phyloP scores from a whole-genome alignment of 352 stramenopile genomes.

The Phytophthora melonis region DNA sequence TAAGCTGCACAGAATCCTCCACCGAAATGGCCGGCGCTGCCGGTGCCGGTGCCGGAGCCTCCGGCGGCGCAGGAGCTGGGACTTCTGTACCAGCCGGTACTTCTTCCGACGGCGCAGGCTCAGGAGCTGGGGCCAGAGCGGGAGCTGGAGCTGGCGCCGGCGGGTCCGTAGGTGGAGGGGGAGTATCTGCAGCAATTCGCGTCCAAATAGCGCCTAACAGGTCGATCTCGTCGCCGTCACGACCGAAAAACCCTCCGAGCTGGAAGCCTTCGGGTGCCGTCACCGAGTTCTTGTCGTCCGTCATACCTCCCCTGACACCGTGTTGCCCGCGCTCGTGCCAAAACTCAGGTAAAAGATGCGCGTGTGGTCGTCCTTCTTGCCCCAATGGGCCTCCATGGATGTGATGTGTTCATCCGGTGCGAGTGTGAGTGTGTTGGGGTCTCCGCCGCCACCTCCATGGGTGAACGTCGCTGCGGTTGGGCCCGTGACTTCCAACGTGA shows the following conservation, averaged over 20 bases:
- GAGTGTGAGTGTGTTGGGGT: slow-evolving; percentile 13
- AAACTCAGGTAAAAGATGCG: slow-evolving; percentile 16
- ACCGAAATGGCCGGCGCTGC: slow-evolving; percentile 6
- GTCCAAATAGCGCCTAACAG: slow-evolving; percentile 15
- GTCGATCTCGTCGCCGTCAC: slow-evolving; percentile 13
- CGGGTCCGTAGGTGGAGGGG: slow-evolving; percentile 5
- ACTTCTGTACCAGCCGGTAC: neutral
- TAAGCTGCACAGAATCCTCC: slow-evolving; percentile 18
- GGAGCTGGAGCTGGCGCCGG: neutral
- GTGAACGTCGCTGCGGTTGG: slow-evolving; percentile 6
- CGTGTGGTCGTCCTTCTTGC: slow-evolving; percentile 14
- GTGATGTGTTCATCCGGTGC: slow-evolving; percentile 5
- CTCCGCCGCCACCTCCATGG: slow-evolving; percentile 9
- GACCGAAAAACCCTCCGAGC: slow-evolving; percentile 10
- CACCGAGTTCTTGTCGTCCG: slow-evolving; percentile 11
- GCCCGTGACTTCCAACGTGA: slow-evolving; percentile 10
- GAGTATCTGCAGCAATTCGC: slow-evolving; percentile 5
- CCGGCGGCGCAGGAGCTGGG: neutral
- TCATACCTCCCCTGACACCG: slow-evolving; percentile 2
- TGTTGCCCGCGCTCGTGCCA: slow-evolving; percentile 11
- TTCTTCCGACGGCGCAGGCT: neutral
- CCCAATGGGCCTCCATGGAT: slow-evolving; percentile 16
- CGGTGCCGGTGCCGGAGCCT: neutral
- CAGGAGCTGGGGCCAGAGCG: neutral
- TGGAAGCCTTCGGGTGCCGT: slow-evolving; percentile 14